Percentiles rank a stretch among this genome's conserved stretches.
These are phyloP conservation scores for Plectosphaerella cucumerina DNA, from an alignment of 2,329 filamentous ascomycete species.

Conservation along the genomic window DNA sequence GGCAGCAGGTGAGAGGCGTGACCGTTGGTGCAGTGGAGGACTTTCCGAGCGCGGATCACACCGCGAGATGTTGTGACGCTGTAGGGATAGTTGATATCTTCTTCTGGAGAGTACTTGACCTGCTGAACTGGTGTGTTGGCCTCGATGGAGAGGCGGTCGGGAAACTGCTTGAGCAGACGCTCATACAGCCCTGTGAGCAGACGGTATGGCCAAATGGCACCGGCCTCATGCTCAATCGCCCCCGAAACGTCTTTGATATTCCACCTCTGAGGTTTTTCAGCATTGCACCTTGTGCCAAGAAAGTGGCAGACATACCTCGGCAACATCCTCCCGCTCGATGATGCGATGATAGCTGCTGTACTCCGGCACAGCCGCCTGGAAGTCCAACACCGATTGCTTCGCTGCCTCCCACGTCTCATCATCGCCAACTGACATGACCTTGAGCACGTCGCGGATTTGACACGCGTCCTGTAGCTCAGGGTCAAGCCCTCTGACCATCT, in stretches of 20 bases:
- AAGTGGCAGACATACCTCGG: constrained; percentile 1
- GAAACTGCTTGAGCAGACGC: constrained; percentile 20
- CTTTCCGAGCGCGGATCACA: constrained; percentile 22
- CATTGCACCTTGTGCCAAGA: neutral
- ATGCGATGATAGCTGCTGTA: constrained; percentile 13
- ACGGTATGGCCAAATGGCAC: constrained; percentile 33
- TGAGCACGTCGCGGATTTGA: constrained; percentile 9
- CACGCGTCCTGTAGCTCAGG: constrained; percentile 4
- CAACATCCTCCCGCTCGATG: constrained; percentile 14
- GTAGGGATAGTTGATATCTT: constrained; percentile 15
- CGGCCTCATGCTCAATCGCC: constrained; percentile 18
- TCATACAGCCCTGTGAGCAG: constrained; percentile 29
- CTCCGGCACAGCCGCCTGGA: constrained; percentile 13
- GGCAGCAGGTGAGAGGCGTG: constrained; percentile 36
- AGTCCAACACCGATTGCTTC: constrained; percentile 12
- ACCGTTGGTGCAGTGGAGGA: constrained; percentile 39
- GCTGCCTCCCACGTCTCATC: constrained; percentile 13
- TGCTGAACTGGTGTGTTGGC: constrained; percentile 23
- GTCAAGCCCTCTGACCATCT: constrained; percentile 7
- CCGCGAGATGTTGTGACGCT: constrained; percentile 30
- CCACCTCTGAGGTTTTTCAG: constrained; percentile 13
- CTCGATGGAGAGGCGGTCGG: constrained; percentile 20
- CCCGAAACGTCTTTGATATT: constrained; percentile 13
- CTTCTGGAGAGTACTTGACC: neutral
- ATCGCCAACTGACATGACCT: constrained; percentile 16